These are phyloP conservation scores for Xerophyta viscosa DNA, from an alignment of 106 monocot species.

Conservation along the genomic window DNA sequence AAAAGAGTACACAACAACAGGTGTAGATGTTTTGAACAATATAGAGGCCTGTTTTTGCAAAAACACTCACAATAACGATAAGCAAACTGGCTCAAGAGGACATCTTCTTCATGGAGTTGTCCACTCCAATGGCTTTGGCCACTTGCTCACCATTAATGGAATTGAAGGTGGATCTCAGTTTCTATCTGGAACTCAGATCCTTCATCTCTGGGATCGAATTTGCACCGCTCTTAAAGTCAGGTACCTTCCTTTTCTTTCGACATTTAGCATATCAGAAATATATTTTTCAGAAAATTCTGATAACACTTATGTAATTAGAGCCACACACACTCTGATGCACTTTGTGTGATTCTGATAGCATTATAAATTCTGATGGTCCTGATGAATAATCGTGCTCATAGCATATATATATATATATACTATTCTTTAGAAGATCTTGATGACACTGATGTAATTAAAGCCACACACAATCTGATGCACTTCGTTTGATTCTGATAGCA, in stretches of 20 bases:
- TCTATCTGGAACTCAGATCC: constrained; percentile 56
- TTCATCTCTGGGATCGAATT: constrained; percentile 74
- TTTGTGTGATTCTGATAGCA: not conserved
- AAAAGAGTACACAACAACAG: constrained; percentile 9
- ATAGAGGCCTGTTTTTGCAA: constrained; percentile 10
- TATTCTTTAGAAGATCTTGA: no score
- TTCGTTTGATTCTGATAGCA: no score
- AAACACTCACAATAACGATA: no score
- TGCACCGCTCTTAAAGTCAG: constrained; percentile 51
- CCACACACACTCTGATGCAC: no score
- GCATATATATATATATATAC: no score
- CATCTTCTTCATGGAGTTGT: constrained; percentile 69
- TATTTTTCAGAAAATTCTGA: not conserved
- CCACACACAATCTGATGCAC: no score
- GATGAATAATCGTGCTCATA: no score
- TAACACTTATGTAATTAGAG: no score
- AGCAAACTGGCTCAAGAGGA: constrained; percentile 4
- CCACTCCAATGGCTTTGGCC: constrained; percentile 81
- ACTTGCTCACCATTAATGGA: constrained; percentile 66
- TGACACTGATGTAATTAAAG: no score
- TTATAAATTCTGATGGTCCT: no score
- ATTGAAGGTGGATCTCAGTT: constrained; percentile 59
- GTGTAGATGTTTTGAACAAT: not conserved
- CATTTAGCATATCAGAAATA: not conserved
- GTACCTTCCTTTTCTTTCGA: constrained; percentile 11